Base-by-base conservation (phyloP, 2,329 filamentous ascomycete species). In the Ceratocystis smalleyi region DNA sequence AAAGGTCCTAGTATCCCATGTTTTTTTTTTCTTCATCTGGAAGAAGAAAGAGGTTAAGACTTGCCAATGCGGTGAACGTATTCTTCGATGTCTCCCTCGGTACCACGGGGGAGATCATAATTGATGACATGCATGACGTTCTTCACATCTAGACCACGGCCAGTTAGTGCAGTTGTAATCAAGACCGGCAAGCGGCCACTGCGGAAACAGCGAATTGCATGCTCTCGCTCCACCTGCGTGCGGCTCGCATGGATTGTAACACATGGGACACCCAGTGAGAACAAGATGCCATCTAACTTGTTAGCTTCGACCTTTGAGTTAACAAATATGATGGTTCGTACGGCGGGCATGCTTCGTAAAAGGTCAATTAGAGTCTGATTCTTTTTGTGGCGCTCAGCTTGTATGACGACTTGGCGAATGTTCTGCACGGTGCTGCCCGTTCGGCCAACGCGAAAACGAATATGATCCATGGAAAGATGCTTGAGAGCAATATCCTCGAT, bases 51-150 rank as follows among this genome's bases (percentile, higher is more conserved):
- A 40, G 35, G 1, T 40, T 32, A 30, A 5, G 27, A 71, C 79
- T 75, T 83, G 89, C 88, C 94, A 72, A 97, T 97, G 12, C 94
- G 89, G 72, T 99, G 94, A 30, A 88, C 85, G 70, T 97, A 99
- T 73, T 97, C 94, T 60, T 89, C 85, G 64, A 96, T 95, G 1
- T 91, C 92, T n/a, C 90, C 91, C 69, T 92, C 81, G 0, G 83
- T 77, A 54, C 79, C 75, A 4, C 79, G 84, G 0, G 92, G 92
- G 1, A 97, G 77, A 67, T 97, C 91, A 69, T 85, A 97, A 75
- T 99, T 97, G 79, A 99, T 86, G 67, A 99, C 88, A 68, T 96
- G 90, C 77, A 86, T 84, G 5, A 97, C 86, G 68, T 94, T 90
- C 65, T 83, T 83, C 43, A 96, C 86, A 69, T 97, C 91, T 43